These are phyloP conservation scores for Blepharisma stoltei DNA, from an alignment of 73 alveolate genomes.

Conservation along the genomic window DNA sequence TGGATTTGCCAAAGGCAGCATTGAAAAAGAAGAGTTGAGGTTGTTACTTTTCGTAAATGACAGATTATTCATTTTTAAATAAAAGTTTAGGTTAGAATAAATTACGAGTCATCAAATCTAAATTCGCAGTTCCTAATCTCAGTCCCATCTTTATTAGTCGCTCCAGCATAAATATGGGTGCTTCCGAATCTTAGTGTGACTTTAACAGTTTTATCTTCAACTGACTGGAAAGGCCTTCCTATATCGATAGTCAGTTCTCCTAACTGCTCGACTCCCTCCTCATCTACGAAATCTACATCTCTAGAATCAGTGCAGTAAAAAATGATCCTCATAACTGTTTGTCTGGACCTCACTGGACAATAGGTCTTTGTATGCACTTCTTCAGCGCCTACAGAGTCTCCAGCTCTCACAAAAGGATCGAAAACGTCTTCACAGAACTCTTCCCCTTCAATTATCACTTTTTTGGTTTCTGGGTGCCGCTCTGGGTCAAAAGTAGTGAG, in stretches of 20 bases:
- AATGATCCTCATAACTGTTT: conserved; percentile 94
- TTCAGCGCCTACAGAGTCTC: conserved; percentile 94
- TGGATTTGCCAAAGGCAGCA: no score
- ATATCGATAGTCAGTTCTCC: conserved; percentile 96
- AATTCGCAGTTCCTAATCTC: conserved; percentile 95
- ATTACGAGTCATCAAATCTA: conserved; percentile 67
- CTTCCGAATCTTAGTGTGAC: conserved; percentile 95
- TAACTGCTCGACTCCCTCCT: conserved; percentile 83
- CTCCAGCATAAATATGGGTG: conserved; percentile 92
- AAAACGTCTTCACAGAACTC: conserved; percentile 99
- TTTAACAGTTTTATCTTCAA: conserved; percentile 96
- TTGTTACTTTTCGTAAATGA: no score
- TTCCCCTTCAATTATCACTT: conserved; percentile 96
- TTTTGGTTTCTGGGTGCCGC: conserved; percentile 94
- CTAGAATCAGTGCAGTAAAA: conserved; percentile 89
- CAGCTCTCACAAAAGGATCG: conserved; percentile 94
- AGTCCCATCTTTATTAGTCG: conserved; percentile 94
- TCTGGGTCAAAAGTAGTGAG: conserved; percentile 96
- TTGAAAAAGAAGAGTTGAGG: no score
- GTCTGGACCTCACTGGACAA: conserved; percentile 98
- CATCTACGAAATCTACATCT: conserved; percentile 95
- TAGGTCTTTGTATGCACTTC: conserved; percentile 94
- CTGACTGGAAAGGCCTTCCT: conserved; percentile 92
- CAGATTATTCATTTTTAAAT: no score
- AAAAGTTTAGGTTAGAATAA: no score